phyloP scores from a whole-genome alignment of 2,329 filamentous ascomycete genomes.

The Aureobasidium leucospermi region DNA sequence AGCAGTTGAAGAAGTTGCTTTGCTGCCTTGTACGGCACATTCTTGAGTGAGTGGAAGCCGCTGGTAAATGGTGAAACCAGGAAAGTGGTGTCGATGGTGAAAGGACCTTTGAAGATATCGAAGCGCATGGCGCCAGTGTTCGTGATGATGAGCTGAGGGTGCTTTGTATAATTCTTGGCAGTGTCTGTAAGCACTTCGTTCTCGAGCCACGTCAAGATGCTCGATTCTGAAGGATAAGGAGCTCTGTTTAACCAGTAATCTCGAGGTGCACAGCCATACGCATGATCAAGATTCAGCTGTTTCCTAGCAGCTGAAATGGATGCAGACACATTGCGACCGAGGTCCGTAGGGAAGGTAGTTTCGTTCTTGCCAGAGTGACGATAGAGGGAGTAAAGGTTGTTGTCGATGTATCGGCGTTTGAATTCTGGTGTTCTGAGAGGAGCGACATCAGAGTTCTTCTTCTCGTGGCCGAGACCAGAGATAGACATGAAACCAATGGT shows the following conservation, averaged over 20 bases:
- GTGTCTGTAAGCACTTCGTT: slow-evolving; percentile 65
- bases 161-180: slow-evolving; percentile 39
- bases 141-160: slow-evolving; percentile 63
- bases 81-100: slow-evolving; percentile 80
- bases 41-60: slow-evolving; percentile 65
- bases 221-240: slow-evolving; percentile 64
- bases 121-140: slow-evolving; percentile 93
- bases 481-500: slow-evolving; percentile 92
- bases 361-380: slow-evolving; percentile 70
- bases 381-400: slow-evolving; percentile 77
- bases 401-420: slow-evolving; percentile 81
- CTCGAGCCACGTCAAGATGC: slow-evolving; percentile 76
- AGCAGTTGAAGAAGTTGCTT: slow-evolving; percentile 56
- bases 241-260: slow-evolving; percentile 76
- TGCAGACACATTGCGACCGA: slow-evolving; percentile 63
- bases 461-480: slow-evolving; percentile 49
- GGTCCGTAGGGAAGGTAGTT: slow-evolving; percentile 65
- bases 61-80: slow-evolving; percentile 84
- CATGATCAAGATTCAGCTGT: slow-evolving; percentile 62
- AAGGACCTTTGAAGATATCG: slow-evolving; percentile 87
- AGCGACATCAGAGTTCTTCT: slow-evolving; percentile 23
- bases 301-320: slow-evolving; percentile 64
- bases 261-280: slow-evolving; percentile 75
- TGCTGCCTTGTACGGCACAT: slow-evolving; percentile 73
- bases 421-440: slow-evolving; percentile 43